phyloP scores from a whole-genome alignment of 176 grass and related monocot genomes.

The Bothriochloa decipiens region DNA sequence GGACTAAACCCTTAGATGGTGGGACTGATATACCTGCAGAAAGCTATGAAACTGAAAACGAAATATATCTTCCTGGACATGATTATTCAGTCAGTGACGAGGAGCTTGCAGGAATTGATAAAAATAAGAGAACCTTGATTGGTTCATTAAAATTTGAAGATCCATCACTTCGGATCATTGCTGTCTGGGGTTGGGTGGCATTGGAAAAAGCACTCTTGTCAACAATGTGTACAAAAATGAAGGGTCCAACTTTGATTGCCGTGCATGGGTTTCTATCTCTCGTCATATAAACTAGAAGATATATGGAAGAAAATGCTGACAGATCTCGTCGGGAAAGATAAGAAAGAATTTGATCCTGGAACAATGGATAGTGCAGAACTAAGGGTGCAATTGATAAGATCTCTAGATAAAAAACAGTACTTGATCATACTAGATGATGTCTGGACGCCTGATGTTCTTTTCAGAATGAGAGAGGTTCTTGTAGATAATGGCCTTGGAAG shows the following conservation, averaged over 20 bases:
- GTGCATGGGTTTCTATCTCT: slow-evolving; percentile 43
- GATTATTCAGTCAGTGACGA: slow-evolving; percentile 25
- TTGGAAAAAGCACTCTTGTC: slow-evolving; percentile 46
- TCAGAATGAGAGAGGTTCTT: neutral
- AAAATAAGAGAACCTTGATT: slow-evolving; percentile 30
- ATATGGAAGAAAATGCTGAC: slow-evolving; percentile 16
- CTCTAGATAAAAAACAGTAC: neutral
- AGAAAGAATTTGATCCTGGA: neutral
- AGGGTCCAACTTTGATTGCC: slow-evolving; percentile 21
- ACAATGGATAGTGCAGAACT: neutral
- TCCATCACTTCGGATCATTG: neutral
- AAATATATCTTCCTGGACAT: slow-evolving; percentile 9
- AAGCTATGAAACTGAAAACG: slow-evolving; percentile 1
- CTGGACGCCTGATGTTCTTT: neutral
- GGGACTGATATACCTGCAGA: neutral
- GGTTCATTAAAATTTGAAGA: neutral
- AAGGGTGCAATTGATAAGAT: neutral
- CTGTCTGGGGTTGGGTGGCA: slow-evolving; percentile 49
- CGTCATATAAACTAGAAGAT: slow-evolving; percentile 16
- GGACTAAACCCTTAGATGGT: neutral
- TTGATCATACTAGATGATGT: slow-evolving; percentile 46
- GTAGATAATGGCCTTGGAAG: slow-evolving; percentile 7
- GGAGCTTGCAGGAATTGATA: slow-evolving; percentile 29
- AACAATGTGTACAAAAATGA: slow-evolving; percentile 34
- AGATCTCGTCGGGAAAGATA: slow-evolving; percentile 5